Evolutionary conservation across 495 filamentous ascomycete species (phyloP).

Genomic region (Chaetomium cochliodes): DNA sequence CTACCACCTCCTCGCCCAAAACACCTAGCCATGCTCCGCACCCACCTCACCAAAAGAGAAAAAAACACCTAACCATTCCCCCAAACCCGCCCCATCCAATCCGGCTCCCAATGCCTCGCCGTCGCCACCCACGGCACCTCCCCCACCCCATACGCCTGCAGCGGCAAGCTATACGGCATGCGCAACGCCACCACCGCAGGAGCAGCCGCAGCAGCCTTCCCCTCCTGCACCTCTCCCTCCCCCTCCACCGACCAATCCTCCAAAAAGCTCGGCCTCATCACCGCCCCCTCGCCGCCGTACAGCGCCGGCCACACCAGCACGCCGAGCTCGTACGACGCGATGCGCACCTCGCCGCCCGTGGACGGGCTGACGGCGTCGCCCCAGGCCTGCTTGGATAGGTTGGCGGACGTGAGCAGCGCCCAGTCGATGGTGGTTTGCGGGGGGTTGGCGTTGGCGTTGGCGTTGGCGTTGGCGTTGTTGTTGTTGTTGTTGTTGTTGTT

Average conservation of each 20-base stretch:
- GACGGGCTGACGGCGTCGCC: no score
- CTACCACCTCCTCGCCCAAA: background rate
- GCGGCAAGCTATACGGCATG: slow-evolving; percentile 81
- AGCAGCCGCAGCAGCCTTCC: slow-evolving; percentile 15
- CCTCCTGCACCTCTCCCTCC: slow-evolving; percentile 16
- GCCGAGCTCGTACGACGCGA: slow-evolving; percentile 83
- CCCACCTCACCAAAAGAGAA: no score
- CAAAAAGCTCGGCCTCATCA: slow-evolving; percentile 70
- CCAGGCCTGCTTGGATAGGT: slow-evolving; percentile 89
- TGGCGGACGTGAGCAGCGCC: slow-evolving; percentile 83
- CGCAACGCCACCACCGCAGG: slow-evolving; percentile 60
- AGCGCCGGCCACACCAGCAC: slow-evolving; percentile 82
- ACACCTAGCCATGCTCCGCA: slow-evolving; percentile 15
- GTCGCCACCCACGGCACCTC: slow-evolving; percentile 82
- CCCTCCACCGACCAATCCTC: slow-evolving; percentile 49
- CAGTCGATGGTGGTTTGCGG: slow-evolving; percentile 64
- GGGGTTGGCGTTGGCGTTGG: no score
- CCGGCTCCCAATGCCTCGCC: slow-evolving; percentile 57
- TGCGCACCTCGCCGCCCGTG: slow-evolving; percentile 63
- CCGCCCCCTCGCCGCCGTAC: slow-evolving; percentile 48
- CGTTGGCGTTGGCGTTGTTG: slow-evolving; percentile 41
- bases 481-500: slow-evolving; percentile 61
- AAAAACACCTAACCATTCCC: background rate
- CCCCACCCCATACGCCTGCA: slow-evolving; percentile 58
- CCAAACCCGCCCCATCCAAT: slow-evolving; percentile 61